These are phyloP conservation scores for Silene uniflora DNA, from an alignment of 148 eudicot genomes.

Conservation along the genomic window DNA sequence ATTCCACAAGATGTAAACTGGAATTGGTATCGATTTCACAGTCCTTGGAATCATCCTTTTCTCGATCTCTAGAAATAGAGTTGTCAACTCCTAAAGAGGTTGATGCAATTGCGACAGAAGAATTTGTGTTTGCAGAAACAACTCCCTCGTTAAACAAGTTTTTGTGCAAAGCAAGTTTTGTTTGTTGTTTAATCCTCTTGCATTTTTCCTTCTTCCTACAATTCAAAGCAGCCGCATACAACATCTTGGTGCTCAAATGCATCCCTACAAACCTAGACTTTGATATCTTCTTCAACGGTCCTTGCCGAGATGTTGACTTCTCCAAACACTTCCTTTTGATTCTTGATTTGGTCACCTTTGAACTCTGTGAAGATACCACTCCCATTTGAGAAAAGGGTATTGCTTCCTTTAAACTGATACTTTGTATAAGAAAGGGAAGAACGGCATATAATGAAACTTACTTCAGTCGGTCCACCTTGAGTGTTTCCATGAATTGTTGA, in stretches of 20 bases:
- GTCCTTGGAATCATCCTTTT: constrained; percentile 14
- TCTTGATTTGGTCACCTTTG: constrained; percentile 17
- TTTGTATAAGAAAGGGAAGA: not conserved
- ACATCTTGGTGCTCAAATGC: constrained; percentile 55
- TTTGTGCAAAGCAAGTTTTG: constrained; percentile 14
- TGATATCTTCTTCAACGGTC: constrained; percentile 32
- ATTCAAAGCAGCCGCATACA: constrained; percentile 39
- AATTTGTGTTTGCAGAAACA: constrained; percentile 31
- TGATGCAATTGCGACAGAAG: constrained; percentile 27
- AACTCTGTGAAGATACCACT: constrained; percentile 15
- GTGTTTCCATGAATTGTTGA: constrained; percentile 9
- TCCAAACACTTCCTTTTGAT: not conserved
- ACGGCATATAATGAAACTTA: not conserved
- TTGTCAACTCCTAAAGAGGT: constrained; percentile 27
- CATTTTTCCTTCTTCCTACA: constrained; percentile 44
- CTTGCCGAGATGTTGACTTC: constrained; percentile 24
- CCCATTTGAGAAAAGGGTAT: constrained; percentile 9
- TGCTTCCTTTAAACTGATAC: not conserved
- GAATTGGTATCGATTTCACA: constrained; percentile 11
- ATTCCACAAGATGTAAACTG: constrained; percentile 9
- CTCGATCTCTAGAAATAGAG: constrained; percentile 18
- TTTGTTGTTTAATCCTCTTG: constrained; percentile 32
- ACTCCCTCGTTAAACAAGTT: constrained; percentile 13
- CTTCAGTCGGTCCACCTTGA: constrained; percentile 13
- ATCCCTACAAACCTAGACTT: constrained; percentile 29